Conservation (phyloP, 805 yeast species). For the Ogataea allantospora region DNA sequence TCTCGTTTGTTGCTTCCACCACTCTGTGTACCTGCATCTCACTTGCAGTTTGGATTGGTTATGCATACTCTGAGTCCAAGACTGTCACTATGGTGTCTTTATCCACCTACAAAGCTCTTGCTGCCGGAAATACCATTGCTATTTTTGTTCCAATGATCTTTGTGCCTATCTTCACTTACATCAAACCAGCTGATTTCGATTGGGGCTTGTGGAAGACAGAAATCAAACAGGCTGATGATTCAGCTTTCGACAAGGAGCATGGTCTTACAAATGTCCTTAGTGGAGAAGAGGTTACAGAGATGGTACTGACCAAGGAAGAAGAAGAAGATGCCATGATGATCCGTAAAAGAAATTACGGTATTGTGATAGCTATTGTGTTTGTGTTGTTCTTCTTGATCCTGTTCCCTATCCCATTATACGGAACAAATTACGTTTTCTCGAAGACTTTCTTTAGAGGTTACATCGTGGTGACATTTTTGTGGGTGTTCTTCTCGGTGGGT, state of each 20-base stretch:
- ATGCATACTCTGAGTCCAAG: constrained; percentile 33
- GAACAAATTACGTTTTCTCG: constrained; percentile 39
- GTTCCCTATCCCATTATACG: constrained; percentile 41
- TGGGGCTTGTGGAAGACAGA: constrained; percentile 45
- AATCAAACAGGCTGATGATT: constrained; percentile 44
- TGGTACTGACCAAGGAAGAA: constrained; percentile 24
- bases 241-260: constrained; percentile 31
- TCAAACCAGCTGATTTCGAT: constrained; percentile 47
- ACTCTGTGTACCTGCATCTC: constrained; percentile 44
- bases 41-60: constrained; percentile 41
- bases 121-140: constrained; percentile 58
- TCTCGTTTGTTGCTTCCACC: constrained; percentile 46
- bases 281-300: constrained; percentile 31
- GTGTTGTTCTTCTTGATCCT: constrained; percentile 30
- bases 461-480: constrained; percentile 37
- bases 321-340: constrained; percentile 25
- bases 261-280: constrained; percentile 31
- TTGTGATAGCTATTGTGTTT: constrained; percentile 26
- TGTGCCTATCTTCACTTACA: constrained; percentile 44
- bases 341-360: constrained; percentile 30
- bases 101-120: constrained; percentile 51
- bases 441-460: constrained; percentile 39
- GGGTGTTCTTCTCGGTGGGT: constrained; percentile 38
- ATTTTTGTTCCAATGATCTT: constrained; percentile 47
- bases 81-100: constrained; percentile 33